A percentile compares a stretch with the other conserved stretches of the same genome.
phyloP scores from a whole-genome alignment of 768 basidiomycete genomes.

The Russula griseocarnosa region DNA sequence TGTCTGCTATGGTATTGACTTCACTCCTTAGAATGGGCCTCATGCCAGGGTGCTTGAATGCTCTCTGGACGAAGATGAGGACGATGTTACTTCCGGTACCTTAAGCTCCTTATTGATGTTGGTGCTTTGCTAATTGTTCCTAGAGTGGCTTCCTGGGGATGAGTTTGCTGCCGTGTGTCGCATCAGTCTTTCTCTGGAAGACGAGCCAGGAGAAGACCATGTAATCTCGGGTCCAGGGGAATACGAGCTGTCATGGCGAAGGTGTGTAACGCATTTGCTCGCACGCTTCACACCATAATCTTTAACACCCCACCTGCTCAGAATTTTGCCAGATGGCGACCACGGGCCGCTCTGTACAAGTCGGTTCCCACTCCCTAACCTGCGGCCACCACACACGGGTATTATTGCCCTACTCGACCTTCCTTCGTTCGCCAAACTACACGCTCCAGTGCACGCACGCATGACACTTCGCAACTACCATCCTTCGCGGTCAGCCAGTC shows the following conservation, averaged over 20 bases:
- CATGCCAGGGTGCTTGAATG: slow-evolving; percentile 50
- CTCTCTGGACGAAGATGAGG: slow-evolving; percentile 45
- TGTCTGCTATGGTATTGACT: slow-evolving; percentile 12
- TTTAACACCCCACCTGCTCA: slow-evolving; percentile 31
- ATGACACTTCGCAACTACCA: slow-evolving; percentile 64
- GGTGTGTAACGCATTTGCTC: slow-evolving; percentile 38
- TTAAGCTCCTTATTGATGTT: not conserved
- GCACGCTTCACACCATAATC: slow-evolving; percentile 1
- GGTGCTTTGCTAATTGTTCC: slow-evolving; percentile 4
- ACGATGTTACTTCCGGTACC: slow-evolving; percentile 46
- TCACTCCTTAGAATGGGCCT: slow-evolving; percentile 39
- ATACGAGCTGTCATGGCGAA: slow-evolving; percentile 63
- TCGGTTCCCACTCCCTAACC: slow-evolving; percentile 53
- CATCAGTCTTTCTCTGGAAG: slow-evolving; percentile 44
- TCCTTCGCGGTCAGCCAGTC: slow-evolving; percentile 58
- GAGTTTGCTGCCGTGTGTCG: slow-evolving; percentile 56
- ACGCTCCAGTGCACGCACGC: slow-evolving; percentile 53
- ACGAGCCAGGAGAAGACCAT: slow-evolving; percentile 37
- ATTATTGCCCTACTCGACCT: slow-evolving; percentile 63
- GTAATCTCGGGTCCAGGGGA: slow-evolving; percentile 50
- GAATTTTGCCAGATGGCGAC: slow-evolving; percentile 45
- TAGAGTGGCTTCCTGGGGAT: slow-evolving; percentile 66
- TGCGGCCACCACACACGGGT: slow-evolving; percentile 57
- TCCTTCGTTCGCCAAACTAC: slow-evolving; percentile 61
- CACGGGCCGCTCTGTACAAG: slow-evolving; percentile 48